Percentiles rank a stretch among this genome's conserved stretches.
phyloP scores from a whole-genome alignment of 345 rosid species.

The Firmiana major region DNA sequence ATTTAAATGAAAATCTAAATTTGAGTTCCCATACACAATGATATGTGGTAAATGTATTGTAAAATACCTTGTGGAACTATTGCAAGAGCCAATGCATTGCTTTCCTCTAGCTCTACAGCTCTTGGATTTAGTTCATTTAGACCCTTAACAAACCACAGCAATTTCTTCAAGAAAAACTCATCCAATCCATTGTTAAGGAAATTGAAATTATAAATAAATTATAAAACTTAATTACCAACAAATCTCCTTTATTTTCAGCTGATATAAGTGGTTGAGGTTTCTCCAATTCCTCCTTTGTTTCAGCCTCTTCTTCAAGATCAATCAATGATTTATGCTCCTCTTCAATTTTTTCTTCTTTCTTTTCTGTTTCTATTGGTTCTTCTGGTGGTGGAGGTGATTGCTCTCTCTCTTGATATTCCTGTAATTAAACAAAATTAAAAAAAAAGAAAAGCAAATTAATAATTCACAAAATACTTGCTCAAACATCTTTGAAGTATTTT shows the following conservation, averaged over 20 bases:
- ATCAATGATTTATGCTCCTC: constrained; percentile 32
- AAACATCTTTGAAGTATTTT: too few species aligned
- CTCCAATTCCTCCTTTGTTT: constrained; percentile 35
- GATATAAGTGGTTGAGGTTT: constrained; percentile 55
- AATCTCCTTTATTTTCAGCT: constrained; percentile 49
- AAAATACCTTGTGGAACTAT: constrained; percentile 65
- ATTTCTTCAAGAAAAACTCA: not conserved
- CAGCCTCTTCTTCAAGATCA: constrained; percentile 41
- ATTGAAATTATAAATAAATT: not conserved
- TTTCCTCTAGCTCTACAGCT: constrained; percentile 73
- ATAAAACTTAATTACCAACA: constrained; percentile 41
- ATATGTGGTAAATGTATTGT: not conserved
- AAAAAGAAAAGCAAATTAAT: not conserved
- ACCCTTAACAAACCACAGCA: constrained; percentile 41
- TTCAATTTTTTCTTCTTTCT: constrained; percentile 36
- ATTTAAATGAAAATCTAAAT: too few species aligned
- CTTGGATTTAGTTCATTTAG: constrained; percentile 66
- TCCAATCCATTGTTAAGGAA: not conserved
- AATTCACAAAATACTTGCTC: not conserved
- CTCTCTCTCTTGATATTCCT: constrained; percentile 59
- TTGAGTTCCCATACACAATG: not conserved
- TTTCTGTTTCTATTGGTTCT: constrained; percentile 42
- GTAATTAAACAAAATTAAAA: constrained; percentile 4
- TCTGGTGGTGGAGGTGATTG: constrained; percentile 32
- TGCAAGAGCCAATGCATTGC: constrained; percentile 89